Evolutionary conservation across 2,329 filamentous ascomycete species (phyloP).

Genomic region (Aspergillus sp.): DNA sequence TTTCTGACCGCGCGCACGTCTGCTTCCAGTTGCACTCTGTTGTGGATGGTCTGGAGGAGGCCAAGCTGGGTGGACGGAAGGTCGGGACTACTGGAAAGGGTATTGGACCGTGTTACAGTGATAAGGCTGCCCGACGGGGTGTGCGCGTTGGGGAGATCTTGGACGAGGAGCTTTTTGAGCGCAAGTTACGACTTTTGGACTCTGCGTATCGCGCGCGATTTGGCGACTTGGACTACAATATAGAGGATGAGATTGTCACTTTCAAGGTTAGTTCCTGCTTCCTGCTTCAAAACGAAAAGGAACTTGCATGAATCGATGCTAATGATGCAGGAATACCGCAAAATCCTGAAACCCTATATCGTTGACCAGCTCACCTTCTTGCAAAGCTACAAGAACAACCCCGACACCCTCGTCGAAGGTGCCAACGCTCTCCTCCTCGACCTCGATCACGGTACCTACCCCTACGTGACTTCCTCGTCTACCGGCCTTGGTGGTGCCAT

Average conservation of each 20-base stretch:
- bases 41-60: slow-evolving; percentile 41
- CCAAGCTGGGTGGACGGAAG: slow-evolving; percentile 36
- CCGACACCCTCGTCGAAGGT: slow-evolving; percentile 54
- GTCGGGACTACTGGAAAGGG: slow-evolving; percentile 44
- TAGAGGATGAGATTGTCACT: slow-evolving; percentile 51
- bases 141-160: slow-evolving; percentile 52
- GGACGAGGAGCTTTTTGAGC: slow-evolving; percentile 49
- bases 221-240: slow-evolving; percentile 51
- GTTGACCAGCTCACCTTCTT: slow-evolving; percentile 45
- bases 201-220: slow-evolving; percentile 49
- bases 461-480: slow-evolving; percentile 42
- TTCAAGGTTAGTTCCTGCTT: slow-evolving; percentile 41
- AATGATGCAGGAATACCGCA: slow-evolving; percentile 27
- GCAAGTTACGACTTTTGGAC: slow-evolving; percentile 46
- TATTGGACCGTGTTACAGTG: slow-evolving; percentile 53
- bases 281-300: not conserved
- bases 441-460: slow-evolving; percentile 46
- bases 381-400: slow-evolving; percentile 45
- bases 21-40: slow-evolving; percentile 39
- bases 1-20: slow-evolving; percentile 40
- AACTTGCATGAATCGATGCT: too few species aligned
- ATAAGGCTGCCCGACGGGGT: slow-evolving; percentile 53
- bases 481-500: slow-evolving; percentile 44
- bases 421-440: slow-evolving; percentile 59
- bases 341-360: slow-evolving; percentile 29